A percentile compares a stretch with the other conserved stretches of the same genome.
These are phyloP conservation scores for Phytopythium boreale DNA, from an alignment of 352 stramenopile species.

Conservation along the genomic window DNA sequence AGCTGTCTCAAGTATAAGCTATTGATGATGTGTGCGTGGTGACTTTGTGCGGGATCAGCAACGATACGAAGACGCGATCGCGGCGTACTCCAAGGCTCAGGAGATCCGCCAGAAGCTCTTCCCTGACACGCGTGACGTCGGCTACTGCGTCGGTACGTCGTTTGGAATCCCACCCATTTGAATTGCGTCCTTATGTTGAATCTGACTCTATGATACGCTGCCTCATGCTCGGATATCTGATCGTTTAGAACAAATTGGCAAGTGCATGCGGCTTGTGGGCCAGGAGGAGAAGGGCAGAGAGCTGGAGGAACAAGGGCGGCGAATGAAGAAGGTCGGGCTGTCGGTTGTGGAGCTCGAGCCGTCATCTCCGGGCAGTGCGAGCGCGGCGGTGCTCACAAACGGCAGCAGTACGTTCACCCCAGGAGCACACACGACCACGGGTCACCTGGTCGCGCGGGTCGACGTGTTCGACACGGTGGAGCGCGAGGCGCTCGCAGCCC, in stretches of 20 bases:
- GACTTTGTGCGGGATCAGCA: conserved; percentile 19
- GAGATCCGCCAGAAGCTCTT: conserved; percentile 76
- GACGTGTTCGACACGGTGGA: conserved; percentile 37
- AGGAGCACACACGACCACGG: conserved; percentile 24
- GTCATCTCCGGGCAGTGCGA: conserved; percentile 1
- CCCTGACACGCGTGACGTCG: conserved; percentile 69
- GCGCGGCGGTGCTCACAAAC: neutral
- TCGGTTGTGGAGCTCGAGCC: conserved; percentile 32
- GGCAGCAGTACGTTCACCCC: conserved; percentile 21
- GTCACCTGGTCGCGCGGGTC: conserved; percentile 25
- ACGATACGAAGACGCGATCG: conserved; percentile 66
- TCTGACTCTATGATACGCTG: neutral
- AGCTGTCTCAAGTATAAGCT: neutral
- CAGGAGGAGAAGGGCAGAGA: conserved; percentile 57
- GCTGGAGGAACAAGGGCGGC: conserved; percentile 47
- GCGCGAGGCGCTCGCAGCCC: conserved; percentile 39
- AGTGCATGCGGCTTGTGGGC: conserved; percentile 57
- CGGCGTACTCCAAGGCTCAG: conserved; percentile 61
- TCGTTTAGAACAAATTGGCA: conserved; percentile 74
- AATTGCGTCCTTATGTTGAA: neutral
- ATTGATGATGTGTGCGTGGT: neutral
- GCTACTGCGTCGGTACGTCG: conserved; percentile 67
- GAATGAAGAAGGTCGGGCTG: conserved; percentile 61
- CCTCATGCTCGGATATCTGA: neutral
- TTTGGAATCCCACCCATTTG: neutral